Evolutionary conservation across 805 yeast species (phyloP).

Genomic region (Candida ficus): DNA sequence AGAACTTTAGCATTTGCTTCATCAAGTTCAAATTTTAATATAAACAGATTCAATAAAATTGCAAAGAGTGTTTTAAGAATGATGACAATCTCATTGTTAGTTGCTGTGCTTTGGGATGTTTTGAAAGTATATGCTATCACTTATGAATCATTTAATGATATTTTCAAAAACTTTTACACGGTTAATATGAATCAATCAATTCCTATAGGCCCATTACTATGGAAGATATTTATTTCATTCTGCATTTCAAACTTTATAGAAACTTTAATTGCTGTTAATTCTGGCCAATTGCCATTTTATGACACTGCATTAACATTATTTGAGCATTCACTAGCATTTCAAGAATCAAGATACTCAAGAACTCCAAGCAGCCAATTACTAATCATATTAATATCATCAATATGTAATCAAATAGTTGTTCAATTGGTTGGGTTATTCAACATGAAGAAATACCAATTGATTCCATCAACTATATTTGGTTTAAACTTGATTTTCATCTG

Average conservation of each 20-base stretch:
- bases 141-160: not conserved
- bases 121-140: not conserved
- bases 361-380: slow-evolving; percentile 51
- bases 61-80: slow-evolving; percentile 33
- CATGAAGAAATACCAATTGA: slow-evolving; percentile 48
- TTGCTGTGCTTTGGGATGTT: not conserved
- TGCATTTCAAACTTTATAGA: slow-evolving; percentile 63
- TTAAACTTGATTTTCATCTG: slow-evolving; percentile 44
- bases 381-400: slow-evolving; percentile 48
- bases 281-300: slow-evolving; percentile 50
- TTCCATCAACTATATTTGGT: slow-evolving; percentile 61
- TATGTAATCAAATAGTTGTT: slow-evolving; percentile 52
- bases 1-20: slow-evolving; percentile 39
- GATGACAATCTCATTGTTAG: slow-evolving; percentile 17
- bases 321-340: slow-evolving; percentile 73
- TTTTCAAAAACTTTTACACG: not conserved
- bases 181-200: not conserved
- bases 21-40: slow-evolving; percentile 26
- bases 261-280: slow-evolving; percentile 54
- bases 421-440: slow-evolving; percentile 60
- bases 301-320: slow-evolving; percentile 70
- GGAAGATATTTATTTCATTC: slow-evolving; percentile 56
- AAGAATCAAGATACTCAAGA: slow-evolving; percentile 52
- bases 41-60: slow-evolving; percentile 7
- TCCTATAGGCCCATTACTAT: slow-evolving; percentile 32